phyloP scores from a whole-genome alignment of 805 yeast species.

The Ogataea ganodermae region DNA sequence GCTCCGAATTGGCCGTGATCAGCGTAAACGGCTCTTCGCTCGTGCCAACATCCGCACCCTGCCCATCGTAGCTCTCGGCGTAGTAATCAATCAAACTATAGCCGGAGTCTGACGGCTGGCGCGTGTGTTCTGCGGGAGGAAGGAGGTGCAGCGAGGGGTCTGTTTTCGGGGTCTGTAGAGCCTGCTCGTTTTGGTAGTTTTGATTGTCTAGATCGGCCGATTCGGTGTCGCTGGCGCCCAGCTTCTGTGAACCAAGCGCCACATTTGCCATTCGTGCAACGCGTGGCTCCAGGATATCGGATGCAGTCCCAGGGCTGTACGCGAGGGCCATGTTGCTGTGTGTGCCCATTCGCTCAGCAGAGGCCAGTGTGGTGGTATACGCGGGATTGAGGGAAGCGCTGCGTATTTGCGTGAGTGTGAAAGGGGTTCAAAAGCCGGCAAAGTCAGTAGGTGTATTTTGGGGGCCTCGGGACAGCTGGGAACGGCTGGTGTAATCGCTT shows the following conservation, averaged over 20 bases:
- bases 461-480: too few relatives aligned
- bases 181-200: background rate
- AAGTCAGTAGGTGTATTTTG: too few relatives aligned
- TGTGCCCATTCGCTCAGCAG: background rate
- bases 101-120: slow-evolving; percentile 24
- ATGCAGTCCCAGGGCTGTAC: background rate
- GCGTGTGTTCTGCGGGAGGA: slow-evolving; percentile 3
- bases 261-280: background rate
- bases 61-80: slow-evolving; percentile 14
- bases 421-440: too few relatives aligned
- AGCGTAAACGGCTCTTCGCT: slow-evolving; percentile 21
- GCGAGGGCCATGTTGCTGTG: background rate
- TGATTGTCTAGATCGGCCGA: too few relatives aligned
- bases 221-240: too few relatives aligned
- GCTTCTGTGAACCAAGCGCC: slow-evolving; percentile 1
- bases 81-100: slow-evolving; percentile 25
- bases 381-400: too few relatives aligned
- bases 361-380: too few relatives aligned
- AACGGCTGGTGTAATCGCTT: too few relatives aligned
- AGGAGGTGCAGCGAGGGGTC: too few relatives aligned
- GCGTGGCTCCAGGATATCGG: background rate
- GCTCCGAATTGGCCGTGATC: slow-evolving; percentile 9
- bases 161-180: background rate
- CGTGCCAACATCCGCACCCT: slow-evolving; percentile 2
- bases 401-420: too few relatives aligned